These are phyloP conservation scores for Mortierella hygrophila DNA, from an alignment of 192 early-diverging fungal genomes.

Conservation along the genomic window DNA sequence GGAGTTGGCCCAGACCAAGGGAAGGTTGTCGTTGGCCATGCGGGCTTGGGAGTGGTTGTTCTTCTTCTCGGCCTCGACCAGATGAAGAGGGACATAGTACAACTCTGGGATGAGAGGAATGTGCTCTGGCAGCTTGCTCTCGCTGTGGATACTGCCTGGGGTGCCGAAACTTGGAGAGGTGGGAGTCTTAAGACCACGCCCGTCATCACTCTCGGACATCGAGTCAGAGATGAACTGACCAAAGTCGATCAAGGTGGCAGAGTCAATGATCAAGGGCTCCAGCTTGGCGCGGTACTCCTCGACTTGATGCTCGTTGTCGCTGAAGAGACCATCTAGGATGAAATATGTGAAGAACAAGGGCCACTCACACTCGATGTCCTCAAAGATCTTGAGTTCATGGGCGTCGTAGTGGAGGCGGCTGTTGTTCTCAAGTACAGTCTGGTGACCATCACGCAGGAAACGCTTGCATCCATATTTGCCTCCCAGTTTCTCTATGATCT, in stretches of 20 bases:
- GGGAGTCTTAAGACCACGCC: slow-evolving; percentile 23
- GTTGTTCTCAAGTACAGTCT: slow-evolving; percentile 72
- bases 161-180: slow-evolving; percentile 27
- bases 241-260: slow-evolving; percentile 62
- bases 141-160: slow-evolving; percentile 10
- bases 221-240: slow-evolving; percentile 42
- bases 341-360: slow-evolving; percentile 89
- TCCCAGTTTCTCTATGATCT: slow-evolving; percentile 83
- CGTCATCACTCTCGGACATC: slow-evolving; percentile 25
- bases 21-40: slow-evolving; percentile 85
- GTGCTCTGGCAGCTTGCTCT: slow-evolving; percentile 40
- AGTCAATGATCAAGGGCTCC: slow-evolving; percentile 76
- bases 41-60: slow-evolving; percentile 76
- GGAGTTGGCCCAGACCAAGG: slow-evolving; percentile 87
- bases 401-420: slow-evolving; percentile 82
- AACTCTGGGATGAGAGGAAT: slow-evolving; percentile 74
- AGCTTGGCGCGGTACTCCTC: slow-evolving; percentile 76
- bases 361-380: slow-evolving; percentile 89
- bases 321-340: slow-evolving; percentile 83
- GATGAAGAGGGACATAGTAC: slow-evolving; percentile 80
- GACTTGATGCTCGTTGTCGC: slow-evolving; percentile 69
- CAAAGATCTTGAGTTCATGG: slow-evolving; percentile 83
- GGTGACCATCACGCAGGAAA: slow-evolving; percentile 88
- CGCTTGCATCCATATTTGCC: slow-evolving; percentile 86
- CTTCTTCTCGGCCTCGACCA: slow-evolving; percentile 74